A percentile compares a stretch with the other conserved stretches of the same genome.
phyloP scores from a whole-genome alignment of 495 filamentous ascomycete species.

The Trichocladium uniseriatum region DNA sequence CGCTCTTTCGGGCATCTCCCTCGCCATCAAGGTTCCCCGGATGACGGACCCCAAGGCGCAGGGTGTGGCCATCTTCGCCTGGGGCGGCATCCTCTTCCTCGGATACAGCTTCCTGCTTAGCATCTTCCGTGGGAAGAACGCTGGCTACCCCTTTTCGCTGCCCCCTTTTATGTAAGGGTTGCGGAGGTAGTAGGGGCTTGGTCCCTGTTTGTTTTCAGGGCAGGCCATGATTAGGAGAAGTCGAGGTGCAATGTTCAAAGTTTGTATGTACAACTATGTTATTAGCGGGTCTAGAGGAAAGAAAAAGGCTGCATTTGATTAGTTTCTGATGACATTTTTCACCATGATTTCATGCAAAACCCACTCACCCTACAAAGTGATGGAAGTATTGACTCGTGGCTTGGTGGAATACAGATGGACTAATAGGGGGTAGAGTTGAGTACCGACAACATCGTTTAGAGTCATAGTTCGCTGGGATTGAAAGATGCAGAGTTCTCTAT shows the following conservation, averaged over 20 bases:
- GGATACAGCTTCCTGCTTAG: constrained; percentile 92
- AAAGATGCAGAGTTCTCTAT: too few species aligned
- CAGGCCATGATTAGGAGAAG: background rate
- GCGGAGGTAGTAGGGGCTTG: background rate
- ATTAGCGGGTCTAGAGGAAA: constrained; percentile 12
- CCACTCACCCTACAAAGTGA: too few species aligned
- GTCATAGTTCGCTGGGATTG: too few species aligned
- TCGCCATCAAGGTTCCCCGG: constrained; percentile 84
- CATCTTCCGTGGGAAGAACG: constrained; percentile 90
- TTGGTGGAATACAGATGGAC: too few species aligned
- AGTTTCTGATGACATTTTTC: background rate
- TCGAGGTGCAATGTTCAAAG: background rate
- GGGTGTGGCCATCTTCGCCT: constrained; percentile 71
- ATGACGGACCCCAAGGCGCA: constrained; percentile 70
- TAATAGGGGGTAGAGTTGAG: too few species aligned
- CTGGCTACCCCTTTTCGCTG: constrained; percentile 86
- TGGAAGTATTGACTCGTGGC: too few species aligned
- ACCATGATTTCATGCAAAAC: too few species aligned
- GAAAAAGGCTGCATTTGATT: constrained; percentile 1
- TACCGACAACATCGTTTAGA: too few species aligned
- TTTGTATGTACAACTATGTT: background rate
- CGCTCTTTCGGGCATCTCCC: constrained; percentile 78
- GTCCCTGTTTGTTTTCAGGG: background rate
- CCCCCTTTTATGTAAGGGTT: constrained; percentile 62
- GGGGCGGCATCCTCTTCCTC: constrained; percentile 66